Evolutionary conservation across 768 basidiomycete species (phyloP).

Genomic region (Rhodotorula diobovata): DNA sequence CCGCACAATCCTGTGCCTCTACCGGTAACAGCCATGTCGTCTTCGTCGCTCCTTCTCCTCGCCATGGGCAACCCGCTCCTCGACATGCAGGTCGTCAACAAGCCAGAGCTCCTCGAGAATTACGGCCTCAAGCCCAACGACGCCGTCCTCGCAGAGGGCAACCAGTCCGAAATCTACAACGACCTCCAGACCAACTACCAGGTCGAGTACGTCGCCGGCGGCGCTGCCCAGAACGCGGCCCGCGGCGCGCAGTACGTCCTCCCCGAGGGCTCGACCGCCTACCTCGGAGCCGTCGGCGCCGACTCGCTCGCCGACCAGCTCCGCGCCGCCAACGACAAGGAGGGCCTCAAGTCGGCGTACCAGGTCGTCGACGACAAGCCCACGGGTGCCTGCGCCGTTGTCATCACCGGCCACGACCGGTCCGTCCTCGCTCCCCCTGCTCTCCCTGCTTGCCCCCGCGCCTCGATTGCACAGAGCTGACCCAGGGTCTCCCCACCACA

Average conservation of each 20-base stretch:
- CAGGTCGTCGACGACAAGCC: constrained; percentile 78
- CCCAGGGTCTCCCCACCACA: not conserved
- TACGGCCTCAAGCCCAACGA: constrained; percentile 90
- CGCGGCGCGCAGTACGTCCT: constrained; percentile 94
- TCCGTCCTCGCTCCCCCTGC: constrained; percentile 47
- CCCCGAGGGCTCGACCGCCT: constrained; percentile 81
- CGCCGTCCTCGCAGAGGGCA: constrained; percentile 86
- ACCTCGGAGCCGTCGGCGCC: constrained; percentile 87
- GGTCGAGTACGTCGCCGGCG: constrained; percentile 89
- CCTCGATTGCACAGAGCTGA: too few species aligned
- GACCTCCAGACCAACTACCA: constrained; percentile 71
- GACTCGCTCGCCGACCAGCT: constrained; percentile 88
- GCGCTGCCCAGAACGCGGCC: constrained; percentile 93
- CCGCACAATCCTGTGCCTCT: too few species aligned
- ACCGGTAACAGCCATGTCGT: constrained; percentile 41
- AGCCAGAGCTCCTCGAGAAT: constrained; percentile 77
- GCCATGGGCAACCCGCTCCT: constrained; percentile 94
- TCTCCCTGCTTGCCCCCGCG: not conserved
- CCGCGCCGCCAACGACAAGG: constrained; percentile 80
- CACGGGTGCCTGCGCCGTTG: constrained; percentile 93
- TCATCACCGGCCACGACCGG: constrained; percentile 91
- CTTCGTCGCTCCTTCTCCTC: constrained; percentile 56
- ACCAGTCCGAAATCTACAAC: constrained; percentile 83
- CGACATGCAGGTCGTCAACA: constrained; percentile 82
- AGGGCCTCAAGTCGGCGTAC: constrained; percentile 83